Evolutionary conservation across 2,329 filamentous ascomycete genomes (phyloP).

Genomic region (Monosporascus sp.): DNA sequence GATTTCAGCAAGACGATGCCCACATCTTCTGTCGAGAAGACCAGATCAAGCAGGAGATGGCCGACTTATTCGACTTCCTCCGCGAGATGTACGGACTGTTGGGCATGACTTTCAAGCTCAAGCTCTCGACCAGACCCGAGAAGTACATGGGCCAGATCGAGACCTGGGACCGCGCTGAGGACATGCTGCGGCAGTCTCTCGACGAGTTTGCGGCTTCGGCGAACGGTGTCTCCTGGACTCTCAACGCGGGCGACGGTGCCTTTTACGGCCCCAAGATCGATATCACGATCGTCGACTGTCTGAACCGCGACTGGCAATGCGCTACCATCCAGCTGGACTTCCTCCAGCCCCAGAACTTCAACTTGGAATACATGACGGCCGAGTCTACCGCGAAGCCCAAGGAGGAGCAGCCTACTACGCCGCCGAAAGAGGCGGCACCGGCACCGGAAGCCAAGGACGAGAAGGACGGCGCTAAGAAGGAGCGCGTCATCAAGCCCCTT

Average conservation of each 20-base stretch:
- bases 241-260: slow-evolving; percentile 91
- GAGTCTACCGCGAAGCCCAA: slow-evolving; percentile 47
- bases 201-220: slow-evolving; percentile 62
- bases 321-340: slow-evolving; percentile 95
- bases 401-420: slow-evolving; percentile 22
- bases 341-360: slow-evolving; percentile 79
- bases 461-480: slow-evolving; percentile 26
- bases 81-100: slow-evolving; percentile 69
- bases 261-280: slow-evolving; percentile 99
- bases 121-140: slow-evolving; percentile 84
- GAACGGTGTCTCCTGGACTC: slow-evolving; percentile 67
- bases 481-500: slow-evolving; percentile 40
- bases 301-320: slow-evolving; percentile 80
- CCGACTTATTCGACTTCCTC: slow-evolving; percentile 65
- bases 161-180: slow-evolving; percentile 86
- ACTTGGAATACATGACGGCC: slow-evolving; percentile 77
- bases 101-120: slow-evolving; percentile 87
- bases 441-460: slow-evolving; percentile 35
- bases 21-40: slow-evolving; percentile 76
- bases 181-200: slow-evolving; percentile 71
- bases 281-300: slow-evolving; percentile 84
- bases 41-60: slow-evolving; percentile 58
- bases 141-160: slow-evolving; percentile 82
- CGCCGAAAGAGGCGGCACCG: slow-evolving; percentile 15
- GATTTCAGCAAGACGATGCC: slow-evolving; percentile 87